phyloP scores from a whole-genome alignment of 345 rosid genomes.

The Eucalyptus pauciflora region DNA sequence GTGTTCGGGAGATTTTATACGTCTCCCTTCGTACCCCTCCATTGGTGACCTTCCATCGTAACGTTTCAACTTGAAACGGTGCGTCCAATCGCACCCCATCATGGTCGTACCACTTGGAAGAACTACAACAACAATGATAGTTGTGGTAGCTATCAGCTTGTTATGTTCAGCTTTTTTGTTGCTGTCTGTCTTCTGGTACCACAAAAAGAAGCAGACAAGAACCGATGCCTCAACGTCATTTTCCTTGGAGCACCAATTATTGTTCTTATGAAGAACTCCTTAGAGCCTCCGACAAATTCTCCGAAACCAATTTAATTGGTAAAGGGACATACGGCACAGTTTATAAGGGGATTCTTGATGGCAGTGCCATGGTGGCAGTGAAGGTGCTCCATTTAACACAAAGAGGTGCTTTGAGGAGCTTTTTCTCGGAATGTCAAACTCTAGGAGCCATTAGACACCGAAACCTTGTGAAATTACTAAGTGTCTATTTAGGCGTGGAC shows the following conservation, averaged over 20 bases:
- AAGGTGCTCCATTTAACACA: not conserved
- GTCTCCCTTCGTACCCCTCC: too few species aligned
- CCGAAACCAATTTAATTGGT: not conserved
- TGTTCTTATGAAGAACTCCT: not conserved
- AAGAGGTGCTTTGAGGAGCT: not conserved
- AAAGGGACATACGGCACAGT: not conserved
- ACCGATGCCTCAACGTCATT: not conserved
- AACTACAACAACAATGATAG: not conserved
- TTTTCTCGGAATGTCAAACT: not conserved
- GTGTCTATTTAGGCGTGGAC: not conserved
- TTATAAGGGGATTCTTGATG: not conserved
- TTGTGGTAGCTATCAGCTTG: not conserved
- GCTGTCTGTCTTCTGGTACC: not conserved
- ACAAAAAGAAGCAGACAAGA: not conserved
- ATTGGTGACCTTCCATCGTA: too few species aligned
- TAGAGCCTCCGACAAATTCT: not conserved
- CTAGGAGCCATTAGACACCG: not conserved
- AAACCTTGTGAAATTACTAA: not conserved
- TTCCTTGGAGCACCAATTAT: not conserved
- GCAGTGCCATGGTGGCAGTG: accelerated
- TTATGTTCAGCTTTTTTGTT: not conserved
- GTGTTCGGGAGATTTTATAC: too few species aligned
- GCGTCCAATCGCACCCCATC: too few species aligned
- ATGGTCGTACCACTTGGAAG: too few species aligned
- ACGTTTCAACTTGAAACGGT: too few species aligned